Percentiles rank a stretch among this genome's conserved stretches.
These are phyloP conservation scores for Alternaria sp. DNA, from an alignment of 2,329 filamentous ascomycete species.

Conservation along the genomic window DNA sequence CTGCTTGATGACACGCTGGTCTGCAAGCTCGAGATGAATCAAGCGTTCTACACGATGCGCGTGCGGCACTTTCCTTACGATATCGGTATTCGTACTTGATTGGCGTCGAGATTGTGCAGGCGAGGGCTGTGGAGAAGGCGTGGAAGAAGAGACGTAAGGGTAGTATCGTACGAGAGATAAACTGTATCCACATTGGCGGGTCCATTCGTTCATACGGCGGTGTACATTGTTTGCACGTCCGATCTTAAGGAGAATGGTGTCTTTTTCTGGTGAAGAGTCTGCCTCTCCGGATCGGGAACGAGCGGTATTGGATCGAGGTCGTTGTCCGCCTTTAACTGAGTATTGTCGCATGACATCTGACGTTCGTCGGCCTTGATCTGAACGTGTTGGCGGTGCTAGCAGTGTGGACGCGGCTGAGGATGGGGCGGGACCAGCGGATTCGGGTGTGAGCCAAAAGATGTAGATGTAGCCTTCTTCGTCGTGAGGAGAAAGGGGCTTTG, in stretches of 20 bases:
- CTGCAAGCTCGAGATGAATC: conserved; percentile 86
- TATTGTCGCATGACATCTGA: conserved; percentile 48
- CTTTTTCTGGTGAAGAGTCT: conserved; percentile 40
- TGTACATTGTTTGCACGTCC: conserved; percentile 83
- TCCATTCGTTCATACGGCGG: conserved; percentile 91
- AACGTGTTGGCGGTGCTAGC: conserved; percentile 64
- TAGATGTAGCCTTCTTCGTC: conserved; percentile 93
- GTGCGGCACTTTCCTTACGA: conserved; percentile 77
- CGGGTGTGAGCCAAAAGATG: conserved; percentile 91
- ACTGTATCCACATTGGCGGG: conserved; percentile 88
- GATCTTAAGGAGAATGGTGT: conserved; percentile 73
- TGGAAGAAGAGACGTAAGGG: conserved; percentile 69
- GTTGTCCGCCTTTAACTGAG: conserved; percentile 30
- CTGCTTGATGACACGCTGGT: conserved; percentile 65
- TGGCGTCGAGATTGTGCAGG: conserved; percentile 35
- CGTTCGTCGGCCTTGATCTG: conserved; percentile 39
- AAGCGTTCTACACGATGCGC: conserved; percentile 88
- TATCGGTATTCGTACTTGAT: conserved; percentile 28
- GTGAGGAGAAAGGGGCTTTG: conserved; percentile 74
- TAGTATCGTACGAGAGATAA: conserved; percentile 91
- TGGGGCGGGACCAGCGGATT: conserved; percentile 65
- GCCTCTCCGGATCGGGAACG: not conserved
- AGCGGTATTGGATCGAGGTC: conserved; percentile 8
- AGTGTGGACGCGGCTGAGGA: conserved; percentile 54
- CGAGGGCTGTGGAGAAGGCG: conserved; percentile 37